Percentiles rank a stretch among this genome's conserved stretches.
These are phyloP conservation scores for Coprinellus micaceus DNA, from an alignment of 768 basidiomycete species.

Conservation along the genomic window DNA sequence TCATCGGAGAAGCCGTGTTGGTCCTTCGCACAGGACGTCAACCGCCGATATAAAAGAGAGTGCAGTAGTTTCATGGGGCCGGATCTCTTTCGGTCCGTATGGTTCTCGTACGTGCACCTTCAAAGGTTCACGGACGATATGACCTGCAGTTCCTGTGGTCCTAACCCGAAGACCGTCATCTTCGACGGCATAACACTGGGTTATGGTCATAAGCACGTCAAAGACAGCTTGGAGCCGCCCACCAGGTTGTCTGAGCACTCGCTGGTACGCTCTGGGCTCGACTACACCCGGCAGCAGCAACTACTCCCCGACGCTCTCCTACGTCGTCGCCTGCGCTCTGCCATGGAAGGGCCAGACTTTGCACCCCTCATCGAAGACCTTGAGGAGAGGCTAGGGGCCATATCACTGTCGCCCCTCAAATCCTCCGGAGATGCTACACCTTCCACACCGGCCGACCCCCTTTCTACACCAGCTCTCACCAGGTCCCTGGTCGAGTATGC, in stretches of 20 bases:
- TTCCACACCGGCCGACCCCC: no score
- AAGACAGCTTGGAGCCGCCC: not conserved
- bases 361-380: not conserved
- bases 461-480: no score
- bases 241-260: not conserved
- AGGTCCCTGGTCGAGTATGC: no score
- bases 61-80: no score
- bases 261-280: not conserved
- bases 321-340: not conserved
- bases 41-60: no score
- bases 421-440: not conserved
- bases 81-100: no score
- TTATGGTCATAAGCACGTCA: conserved; percentile 15
- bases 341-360: not conserved
- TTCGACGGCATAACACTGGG: conserved; percentile 22
- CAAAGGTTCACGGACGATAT: no score
- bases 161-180: conserved; percentile 15
- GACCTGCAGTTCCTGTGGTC: conserved; percentile 18
- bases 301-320: not conserved
- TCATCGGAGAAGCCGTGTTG: conserved; percentile 33
- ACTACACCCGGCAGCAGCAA: not conserved
- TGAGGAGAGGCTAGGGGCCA: not conserved
- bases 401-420: not conserved
- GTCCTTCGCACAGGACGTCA: not conserved
- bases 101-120: no score